phyloP scores from a whole-genome alignment of 1,284 basidiomycete species.

The Apiotrichum sp. region DNA sequence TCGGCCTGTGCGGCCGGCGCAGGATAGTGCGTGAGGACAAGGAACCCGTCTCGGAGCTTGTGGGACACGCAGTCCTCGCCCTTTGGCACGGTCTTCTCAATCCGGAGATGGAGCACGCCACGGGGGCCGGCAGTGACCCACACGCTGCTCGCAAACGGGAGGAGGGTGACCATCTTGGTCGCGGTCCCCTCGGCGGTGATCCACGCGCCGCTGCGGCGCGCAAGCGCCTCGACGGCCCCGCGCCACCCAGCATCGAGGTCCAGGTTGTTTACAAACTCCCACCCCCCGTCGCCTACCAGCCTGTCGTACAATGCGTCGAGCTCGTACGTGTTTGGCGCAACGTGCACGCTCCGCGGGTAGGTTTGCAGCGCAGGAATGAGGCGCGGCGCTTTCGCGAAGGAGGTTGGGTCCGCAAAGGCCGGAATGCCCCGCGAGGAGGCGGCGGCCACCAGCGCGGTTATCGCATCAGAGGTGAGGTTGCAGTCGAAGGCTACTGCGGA shows the following conservation, averaged over 20 bases:
- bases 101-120: constrained; percentile 42
- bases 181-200: constrained; percentile 54
- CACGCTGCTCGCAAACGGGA: constrained; percentile 73
- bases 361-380: constrained; percentile 61
- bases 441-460: constrained; percentile 52
- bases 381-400: constrained; percentile 65
- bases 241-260: constrained; percentile 60
- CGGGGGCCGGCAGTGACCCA: constrained; percentile 73
- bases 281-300: constrained; percentile 10
- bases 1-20: constrained; percentile 50
- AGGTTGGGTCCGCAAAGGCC: constrained; percentile 69
- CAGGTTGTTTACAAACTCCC: constrained; percentile 55
- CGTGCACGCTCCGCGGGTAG: constrained; percentile 52
- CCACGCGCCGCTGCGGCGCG: not conserved
- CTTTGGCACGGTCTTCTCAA: too few species aligned
- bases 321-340: constrained; percentile 75
- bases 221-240: constrained; percentile 54
- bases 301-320: constrained; percentile 59
- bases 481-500: constrained; percentile 71
- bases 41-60: constrained; percentile 3
- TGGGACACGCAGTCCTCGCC: too few species aligned
- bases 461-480: constrained; percentile 59
- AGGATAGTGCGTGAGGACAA: constrained; percentile 67
- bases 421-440: constrained; percentile 16
- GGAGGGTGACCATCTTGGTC: constrained; percentile 69